Conservation (phyloP, 495 filamentous ascomycete species). For the Xylaria grammica region DNA sequence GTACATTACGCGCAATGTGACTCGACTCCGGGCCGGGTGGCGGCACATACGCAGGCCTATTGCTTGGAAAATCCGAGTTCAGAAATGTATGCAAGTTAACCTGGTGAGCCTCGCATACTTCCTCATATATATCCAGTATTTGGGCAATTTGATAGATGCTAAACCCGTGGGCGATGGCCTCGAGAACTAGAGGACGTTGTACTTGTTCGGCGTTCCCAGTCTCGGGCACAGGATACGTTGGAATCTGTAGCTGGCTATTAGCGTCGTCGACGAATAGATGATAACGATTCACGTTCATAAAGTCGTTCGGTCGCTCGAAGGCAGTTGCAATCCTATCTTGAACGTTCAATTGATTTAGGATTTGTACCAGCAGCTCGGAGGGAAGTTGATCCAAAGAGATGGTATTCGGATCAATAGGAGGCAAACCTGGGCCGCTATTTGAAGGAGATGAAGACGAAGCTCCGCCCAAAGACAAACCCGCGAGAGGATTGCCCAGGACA, state of each 20-base stretch:
- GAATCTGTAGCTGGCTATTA: neutral
- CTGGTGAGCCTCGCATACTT: neutral
- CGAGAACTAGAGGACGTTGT: neutral
- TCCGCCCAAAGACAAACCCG: too few species aligned
- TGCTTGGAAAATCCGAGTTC: neutral
- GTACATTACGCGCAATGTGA: neutral
- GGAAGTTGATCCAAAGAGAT: neutral
- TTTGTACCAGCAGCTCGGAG: neutral
- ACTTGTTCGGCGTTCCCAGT: neutral
- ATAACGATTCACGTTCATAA: neutral
- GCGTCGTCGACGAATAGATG: neutral
- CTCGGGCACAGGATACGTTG: neutral
- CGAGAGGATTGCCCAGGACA: too few species aligned
- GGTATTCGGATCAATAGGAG: neutral
- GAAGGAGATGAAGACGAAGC: too few species aligned
- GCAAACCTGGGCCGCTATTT: too few species aligned
- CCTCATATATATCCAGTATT: neutral
- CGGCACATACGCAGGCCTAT: neutral
- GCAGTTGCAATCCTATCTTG: neutral
- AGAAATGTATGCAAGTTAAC: neutral
- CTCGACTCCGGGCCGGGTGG: too few species aligned
- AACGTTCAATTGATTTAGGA: neutral
- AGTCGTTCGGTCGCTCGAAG: neutral
- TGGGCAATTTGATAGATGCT: neutral
- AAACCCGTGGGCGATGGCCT: neutral